phyloP scores from a whole-genome alignment of 495 filamentous ascomycete species.

The Rhypophila decipiens region DNA sequence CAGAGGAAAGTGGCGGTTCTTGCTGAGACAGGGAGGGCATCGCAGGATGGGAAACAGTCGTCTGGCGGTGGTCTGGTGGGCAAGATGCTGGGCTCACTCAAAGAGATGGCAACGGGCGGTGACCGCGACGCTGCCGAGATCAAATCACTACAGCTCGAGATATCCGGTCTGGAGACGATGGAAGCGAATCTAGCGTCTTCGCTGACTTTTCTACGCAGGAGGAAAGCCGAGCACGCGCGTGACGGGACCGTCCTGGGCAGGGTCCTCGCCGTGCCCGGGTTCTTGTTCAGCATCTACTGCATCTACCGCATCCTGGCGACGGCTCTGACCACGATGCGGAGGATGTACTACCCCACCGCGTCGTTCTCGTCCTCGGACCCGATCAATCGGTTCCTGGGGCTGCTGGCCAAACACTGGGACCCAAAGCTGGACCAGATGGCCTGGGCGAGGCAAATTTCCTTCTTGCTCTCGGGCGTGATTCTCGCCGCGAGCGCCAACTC shows the following conservation, averaged over 20 bases:
- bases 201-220: constrained; percentile 49
- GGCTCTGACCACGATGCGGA: constrained; percentile 52
- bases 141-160: constrained; percentile 61
- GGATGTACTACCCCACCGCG: constrained; percentile 42
- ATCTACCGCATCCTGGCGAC: constrained; percentile 68
- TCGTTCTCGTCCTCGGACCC: constrained; percentile 67
- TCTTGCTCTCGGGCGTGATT: constrained; percentile 70
- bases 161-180: constrained; percentile 74
- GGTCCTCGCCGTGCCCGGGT: constrained; percentile 50
- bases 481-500: constrained; percentile 69
- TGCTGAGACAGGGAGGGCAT: constrained; percentile 13
- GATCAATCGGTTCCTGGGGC: constrained; percentile 68
- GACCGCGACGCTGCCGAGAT: constrained; percentile 56
- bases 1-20: constrained; percentile 49
- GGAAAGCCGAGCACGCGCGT: constrained; percentile 52
- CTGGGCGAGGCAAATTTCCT: constrained; percentile 72
- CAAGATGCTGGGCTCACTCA: constrained; percentile 54
- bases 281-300: constrained; percentile 68
- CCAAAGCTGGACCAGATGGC: constrained; percentile 61
- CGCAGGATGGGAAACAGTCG: constrained; percentile 4
- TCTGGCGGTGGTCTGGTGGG: constrained; percentile 53
- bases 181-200: constrained; percentile 56
- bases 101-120: constrained; percentile 48
- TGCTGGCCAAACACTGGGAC: constrained; percentile 66
- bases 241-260: constrained; percentile 57